phyloP scores from a whole-genome alignment of 371 early-diverging fungal genomes.

The Apophysomyces trapeziformis region DNA sequence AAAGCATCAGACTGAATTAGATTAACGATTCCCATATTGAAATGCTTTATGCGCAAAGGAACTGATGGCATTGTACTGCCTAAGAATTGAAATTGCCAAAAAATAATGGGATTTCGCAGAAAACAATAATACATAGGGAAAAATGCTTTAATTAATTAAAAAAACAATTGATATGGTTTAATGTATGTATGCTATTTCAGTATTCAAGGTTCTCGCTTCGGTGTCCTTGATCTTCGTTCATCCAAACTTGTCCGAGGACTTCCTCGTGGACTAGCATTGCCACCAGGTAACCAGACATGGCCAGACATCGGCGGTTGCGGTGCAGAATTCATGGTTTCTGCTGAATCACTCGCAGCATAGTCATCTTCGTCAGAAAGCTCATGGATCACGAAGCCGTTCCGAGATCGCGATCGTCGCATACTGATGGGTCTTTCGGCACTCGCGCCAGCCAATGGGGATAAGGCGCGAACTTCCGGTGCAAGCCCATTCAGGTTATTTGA shows the following conservation, averaged over 20 bases:
- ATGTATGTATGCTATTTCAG: neutral
- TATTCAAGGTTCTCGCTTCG: slow-evolving; percentile 4
- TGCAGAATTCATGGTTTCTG: neutral
- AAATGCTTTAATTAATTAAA: neutral
- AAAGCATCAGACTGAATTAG: too few relatives aligned
- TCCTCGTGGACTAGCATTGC: slow-evolving; percentile 6
- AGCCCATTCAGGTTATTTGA: neutral
- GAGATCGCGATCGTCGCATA: slow-evolving; percentile 9
- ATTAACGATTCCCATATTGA: too few relatives aligned
- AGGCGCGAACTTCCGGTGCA: neutral
- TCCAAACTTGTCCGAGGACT: slow-evolving; percentile 16
- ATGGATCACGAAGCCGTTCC: slow-evolving; percentile 17
- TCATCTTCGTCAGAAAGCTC: slow-evolving; percentile 17
- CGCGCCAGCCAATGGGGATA: neutral
- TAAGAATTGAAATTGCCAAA: too few relatives aligned
- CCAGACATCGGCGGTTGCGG: neutral
- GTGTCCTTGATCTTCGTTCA: slow-evolving; percentile 8
- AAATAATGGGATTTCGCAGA: too few relatives aligned
- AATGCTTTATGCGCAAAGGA: too few relatives aligned
- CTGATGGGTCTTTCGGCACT: neutral
- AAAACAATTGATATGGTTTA: too few relatives aligned
- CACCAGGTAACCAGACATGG: neutral
- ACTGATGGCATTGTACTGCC: too few relatives aligned
- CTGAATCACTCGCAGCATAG: slow-evolving; percentile 5
- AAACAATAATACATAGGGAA: too few relatives aligned